A percentile compares a stretch with the other conserved stretches of the same genome.
Evolutionary conservation across 2,329 filamentous ascomycete genomes (phyloP).

Genomic region (Epichloe festucae): DNA sequence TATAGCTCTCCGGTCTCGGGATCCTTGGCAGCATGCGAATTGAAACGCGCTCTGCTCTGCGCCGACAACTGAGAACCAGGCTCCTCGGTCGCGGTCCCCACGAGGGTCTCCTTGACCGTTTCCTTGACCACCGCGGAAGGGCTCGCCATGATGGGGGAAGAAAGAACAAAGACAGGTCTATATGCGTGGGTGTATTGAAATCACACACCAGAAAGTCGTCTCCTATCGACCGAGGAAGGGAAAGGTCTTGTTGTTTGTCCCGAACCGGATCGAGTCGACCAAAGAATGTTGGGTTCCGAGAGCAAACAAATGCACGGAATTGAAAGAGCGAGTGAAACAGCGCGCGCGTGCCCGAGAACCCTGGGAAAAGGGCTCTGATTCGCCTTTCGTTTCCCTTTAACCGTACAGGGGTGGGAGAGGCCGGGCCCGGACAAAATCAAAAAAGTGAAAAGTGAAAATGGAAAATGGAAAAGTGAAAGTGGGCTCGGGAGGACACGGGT

Average conservation of each 20-base stretch:
- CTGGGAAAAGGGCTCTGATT: neutral
- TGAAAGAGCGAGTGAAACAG: neutral
- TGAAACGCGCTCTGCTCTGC: conserved; percentile 65
- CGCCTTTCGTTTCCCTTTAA: neutral
- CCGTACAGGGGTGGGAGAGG: neutral
- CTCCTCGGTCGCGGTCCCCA: conserved; percentile 41
- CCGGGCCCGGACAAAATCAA: neutral
- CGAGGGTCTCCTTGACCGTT: conserved; percentile 65
- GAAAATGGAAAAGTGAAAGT: neutral
- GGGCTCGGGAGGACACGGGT: conserved; percentile 5
- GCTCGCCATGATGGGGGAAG: conserved; percentile 21
- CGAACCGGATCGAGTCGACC: neutral
- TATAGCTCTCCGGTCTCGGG: conserved; percentile 61
- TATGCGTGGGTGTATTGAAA: too few relatives aligned
- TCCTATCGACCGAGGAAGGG: neutral
- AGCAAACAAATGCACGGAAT: neutral
- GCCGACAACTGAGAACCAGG: conserved; percentile 49
- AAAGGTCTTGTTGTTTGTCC: neutral
- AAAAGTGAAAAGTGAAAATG: neutral
- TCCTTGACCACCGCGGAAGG: conserved; percentile 43
- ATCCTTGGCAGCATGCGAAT: conserved; percentile 63
- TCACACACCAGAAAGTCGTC: neutral
- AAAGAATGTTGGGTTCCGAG: neutral
- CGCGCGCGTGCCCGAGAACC: neutral
- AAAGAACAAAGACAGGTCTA: neutral